Evolutionary conservation across 495 filamentous ascomycete genomes (phyloP).

Genomic region (Elasticomyces elasticus): DNA sequence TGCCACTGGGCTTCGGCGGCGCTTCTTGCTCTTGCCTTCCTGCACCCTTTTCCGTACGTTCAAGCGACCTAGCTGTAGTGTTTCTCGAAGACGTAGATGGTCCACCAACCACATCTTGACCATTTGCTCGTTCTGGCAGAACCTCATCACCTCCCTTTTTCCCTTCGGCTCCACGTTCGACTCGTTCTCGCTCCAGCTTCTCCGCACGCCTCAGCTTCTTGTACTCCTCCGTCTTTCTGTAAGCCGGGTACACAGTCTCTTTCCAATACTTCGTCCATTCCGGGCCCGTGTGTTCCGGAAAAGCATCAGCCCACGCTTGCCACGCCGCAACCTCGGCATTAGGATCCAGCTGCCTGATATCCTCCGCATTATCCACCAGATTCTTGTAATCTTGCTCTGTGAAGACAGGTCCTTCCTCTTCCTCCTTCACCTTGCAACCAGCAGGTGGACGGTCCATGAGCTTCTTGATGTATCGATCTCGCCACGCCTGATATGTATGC

Average conservation of each 20-base stretch:
- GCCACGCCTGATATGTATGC: conserved; percentile 65
- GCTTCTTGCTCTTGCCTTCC: too few species aligned
- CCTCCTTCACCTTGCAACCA: conserved; percentile 6
- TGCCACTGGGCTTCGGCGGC: not conserved
- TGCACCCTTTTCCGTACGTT: too few species aligned
- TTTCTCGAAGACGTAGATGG: too few species aligned
- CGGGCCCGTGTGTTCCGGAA: conserved; percentile 13
- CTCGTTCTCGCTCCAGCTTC: not conserved
- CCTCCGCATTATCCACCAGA: conserved; percentile 7
- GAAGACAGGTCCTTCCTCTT: not conserved
- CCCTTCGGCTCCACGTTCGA: too few species aligned
- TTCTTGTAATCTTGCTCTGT: conserved; percentile 1
- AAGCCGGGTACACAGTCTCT: conserved; percentile 12
- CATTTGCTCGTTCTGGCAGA: too few species aligned
- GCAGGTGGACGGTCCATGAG: conserved; percentile 38
- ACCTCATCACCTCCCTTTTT: too few species aligned
- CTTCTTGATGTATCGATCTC: conserved; percentile 55
- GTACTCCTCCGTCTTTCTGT: conserved; percentile 2
- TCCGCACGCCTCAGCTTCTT: not conserved
- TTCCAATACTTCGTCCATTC: conserved; percentile 20
- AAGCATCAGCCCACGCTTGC: conserved; percentile 11
- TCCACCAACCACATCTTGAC: too few species aligned
- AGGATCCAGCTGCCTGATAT: conserved; percentile 13
- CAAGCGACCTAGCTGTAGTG: too few species aligned
- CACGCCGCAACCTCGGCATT: conserved; percentile 11